Evolutionary conservation across 2,329 filamentous ascomycete species (phyloP).

Genomic region (Microdochium trichocladiopsis): DNA sequence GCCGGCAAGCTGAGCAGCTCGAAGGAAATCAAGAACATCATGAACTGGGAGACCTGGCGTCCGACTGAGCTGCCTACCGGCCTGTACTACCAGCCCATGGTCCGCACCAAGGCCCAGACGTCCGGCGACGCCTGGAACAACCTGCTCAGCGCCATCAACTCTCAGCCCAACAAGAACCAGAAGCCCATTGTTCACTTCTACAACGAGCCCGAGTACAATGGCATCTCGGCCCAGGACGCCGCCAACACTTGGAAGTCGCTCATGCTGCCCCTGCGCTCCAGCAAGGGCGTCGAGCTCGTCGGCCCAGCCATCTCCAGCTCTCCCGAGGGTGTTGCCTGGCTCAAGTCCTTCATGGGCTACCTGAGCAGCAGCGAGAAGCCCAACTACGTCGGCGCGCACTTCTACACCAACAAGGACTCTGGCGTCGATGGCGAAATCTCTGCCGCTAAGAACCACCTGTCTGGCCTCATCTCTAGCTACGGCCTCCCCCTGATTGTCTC

Average conservation of each 20-base stretch:
- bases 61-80: slow-evolving; percentile 18
- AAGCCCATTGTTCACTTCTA: slow-evolving; percentile 32
- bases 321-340: slow-evolving; percentile 23
- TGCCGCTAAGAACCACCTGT: slow-evolving; percentile 25
- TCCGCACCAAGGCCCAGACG: slow-evolving; percentile 27
- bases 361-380: slow-evolving; percentile 18
- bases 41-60: slow-evolving; percentile 17
- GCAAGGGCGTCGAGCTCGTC: slow-evolving; percentile 22
- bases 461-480: slow-evolving; percentile 24
- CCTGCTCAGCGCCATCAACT: slow-evolving; percentile 15
- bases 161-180: slow-evolving; percentile 4
- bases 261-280: slow-evolving; percentile 22
- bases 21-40: slow-evolving; percentile 5
- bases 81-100: slow-evolving; percentile 34
- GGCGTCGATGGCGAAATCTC: slow-evolving; percentile 15
- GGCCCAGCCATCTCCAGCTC: slow-evolving; percentile 28
- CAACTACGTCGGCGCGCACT: slow-evolving; percentile 30
- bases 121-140: slow-evolving; percentile 27
- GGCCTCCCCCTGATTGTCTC: slow-evolving; percentile 25
- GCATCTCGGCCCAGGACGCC: slow-evolving; percentile 24
- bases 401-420: slow-evolving; percentile 14
- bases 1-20: slow-evolving; percentile 3
- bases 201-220: slow-evolving; percentile 35
- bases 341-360: slow-evolving; percentile 26
- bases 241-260: slow-evolving; percentile 28